phyloP scores from a whole-genome alignment of 2,329 filamentous ascomycete species.

The Bretziella fagacearum region DNA sequence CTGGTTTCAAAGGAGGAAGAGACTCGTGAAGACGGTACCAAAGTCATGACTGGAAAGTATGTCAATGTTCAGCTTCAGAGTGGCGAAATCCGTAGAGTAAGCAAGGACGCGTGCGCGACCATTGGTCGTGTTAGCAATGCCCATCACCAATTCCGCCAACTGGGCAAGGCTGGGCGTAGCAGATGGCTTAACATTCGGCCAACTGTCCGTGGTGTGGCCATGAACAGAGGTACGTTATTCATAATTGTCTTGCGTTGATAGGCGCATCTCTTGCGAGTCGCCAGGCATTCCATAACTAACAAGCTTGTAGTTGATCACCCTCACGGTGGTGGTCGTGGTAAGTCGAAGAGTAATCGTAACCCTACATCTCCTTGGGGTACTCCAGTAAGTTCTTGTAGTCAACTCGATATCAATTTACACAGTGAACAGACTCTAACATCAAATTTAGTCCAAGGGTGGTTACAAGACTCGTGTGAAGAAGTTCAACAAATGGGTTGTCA shows the following conservation, averaged over 20 bases:
- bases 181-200: slow-evolving; percentile 89
- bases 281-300: slow-evolving; percentile 4
- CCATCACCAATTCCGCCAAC: slow-evolving; percentile 72
- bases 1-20: slow-evolving; percentile 80
- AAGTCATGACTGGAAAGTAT: slow-evolving; percentile 52
- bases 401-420: background rate
- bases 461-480: slow-evolving; percentile 91
- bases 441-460: slow-evolving; percentile 52
- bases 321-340: slow-evolving; percentile 96
- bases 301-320: slow-evolving; percentile 60
- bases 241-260: background rate
- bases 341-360: slow-evolving; percentile 94
- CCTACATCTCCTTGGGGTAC: slow-evolving; percentile 94
- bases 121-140: slow-evolving; percentile 89
- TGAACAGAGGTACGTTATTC: slow-evolving; percentile 65
- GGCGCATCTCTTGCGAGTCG: background rate
- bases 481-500: slow-evolving; percentile 79
- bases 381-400: slow-evolving; percentile 47
- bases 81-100: slow-evolving; percentile 77
- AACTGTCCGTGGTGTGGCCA: slow-evolving; percentile 90
- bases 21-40: slow-evolving; percentile 40
- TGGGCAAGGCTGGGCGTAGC: slow-evolving; percentile 88
- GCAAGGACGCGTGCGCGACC: slow-evolving; percentile 84
- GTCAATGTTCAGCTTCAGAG: slow-evolving; percentile 80
- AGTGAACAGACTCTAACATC: slow-evolving; percentile 19